Conservation (phyloP, 768 basidiomycete genomes). For the Boletus rufocinnamomeus region DNA sequence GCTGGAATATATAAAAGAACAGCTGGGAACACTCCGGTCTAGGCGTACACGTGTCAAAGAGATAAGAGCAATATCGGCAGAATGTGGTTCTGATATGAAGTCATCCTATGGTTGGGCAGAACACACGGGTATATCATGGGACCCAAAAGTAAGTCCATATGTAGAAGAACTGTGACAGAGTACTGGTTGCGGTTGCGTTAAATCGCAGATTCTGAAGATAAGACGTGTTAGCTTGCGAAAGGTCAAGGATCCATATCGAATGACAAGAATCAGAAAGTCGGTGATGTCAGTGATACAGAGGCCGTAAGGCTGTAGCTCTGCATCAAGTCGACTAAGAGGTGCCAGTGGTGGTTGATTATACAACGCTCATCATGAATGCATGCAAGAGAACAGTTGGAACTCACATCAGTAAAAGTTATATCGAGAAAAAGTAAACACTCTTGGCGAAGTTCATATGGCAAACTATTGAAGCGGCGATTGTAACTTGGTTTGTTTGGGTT, state of each 20-base stretch:
- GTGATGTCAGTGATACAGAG: conserved; percentile 78
- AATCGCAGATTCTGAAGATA: conserved; percentile 12
- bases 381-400: conserved; percentile 8
- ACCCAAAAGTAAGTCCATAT: background rate
- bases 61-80: conserved; percentile 8
- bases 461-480: conserved; percentile 25
- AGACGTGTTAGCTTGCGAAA: conserved; percentile 21
- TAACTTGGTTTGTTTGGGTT: background rate
- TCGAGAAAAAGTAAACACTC: background rate
- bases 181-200: background rate
- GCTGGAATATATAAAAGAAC: conserved; percentile 9
- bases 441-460: background rate
- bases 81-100: background rate
- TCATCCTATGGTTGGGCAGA: background rate
- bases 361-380: conserved; percentile 78
- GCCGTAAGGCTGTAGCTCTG: conserved; percentile 36
- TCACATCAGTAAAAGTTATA: conserved; percentile 8
- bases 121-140: conserved; percentile 5
- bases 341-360: conserved; percentile 70
- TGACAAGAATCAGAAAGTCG: conserved; percentile 49
- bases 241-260: background rate
- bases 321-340: conserved; percentile 89
- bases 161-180: background rate
- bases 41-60: background rate
- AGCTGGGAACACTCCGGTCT: conserved; percentile 7